A percentile compares a stretch with the other conserved stretches of the same genome.
Evolutionary conservation across 2,329 filamentous ascomycete genomes (phyloP).

Genomic region (Celoporthe dispersa): DNA sequence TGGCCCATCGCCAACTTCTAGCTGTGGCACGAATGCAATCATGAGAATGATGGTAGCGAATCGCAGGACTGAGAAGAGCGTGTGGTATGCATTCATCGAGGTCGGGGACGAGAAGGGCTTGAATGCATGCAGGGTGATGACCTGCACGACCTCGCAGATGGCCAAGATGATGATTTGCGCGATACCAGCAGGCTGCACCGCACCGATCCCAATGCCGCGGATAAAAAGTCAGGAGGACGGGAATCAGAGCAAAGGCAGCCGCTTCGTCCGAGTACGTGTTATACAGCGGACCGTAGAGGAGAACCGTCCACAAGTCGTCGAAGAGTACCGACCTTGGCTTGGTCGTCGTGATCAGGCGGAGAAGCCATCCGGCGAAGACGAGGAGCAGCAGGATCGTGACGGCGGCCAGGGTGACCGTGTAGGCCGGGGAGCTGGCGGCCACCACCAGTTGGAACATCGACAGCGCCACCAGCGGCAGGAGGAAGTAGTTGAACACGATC

Average conservation of each 20-base stretch:
- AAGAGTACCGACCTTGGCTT: constrained; percentile 87
- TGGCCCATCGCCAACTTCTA: constrained; percentile 76
- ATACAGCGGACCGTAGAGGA: constrained; percentile 91
- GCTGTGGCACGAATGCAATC: constrained; percentile 81
- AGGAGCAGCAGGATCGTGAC: constrained; percentile 75
- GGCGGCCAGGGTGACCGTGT: constrained; percentile 74
- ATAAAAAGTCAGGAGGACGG: constrained; percentile 85
- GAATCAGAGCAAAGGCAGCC: constrained; percentile 86
- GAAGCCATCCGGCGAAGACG: constrained; percentile 76
- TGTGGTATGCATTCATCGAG: constrained; percentile 97
- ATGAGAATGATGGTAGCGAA: constrained; percentile 77
- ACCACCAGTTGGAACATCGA: constrained; percentile 92
- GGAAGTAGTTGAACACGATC: constrained; percentile 89
- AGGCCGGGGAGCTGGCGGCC: constrained; percentile 67
- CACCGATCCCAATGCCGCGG: constrained; percentile 87
- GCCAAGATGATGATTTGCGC: constrained; percentile 91
- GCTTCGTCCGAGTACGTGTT: constrained; percentile 97
- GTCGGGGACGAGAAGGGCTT: constrained; percentile 88
- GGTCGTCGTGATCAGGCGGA: constrained; percentile 78
- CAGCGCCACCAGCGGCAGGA: constrained; percentile 82
- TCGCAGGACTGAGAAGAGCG: constrained; percentile 77
- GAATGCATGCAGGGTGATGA: constrained; percentile 87
- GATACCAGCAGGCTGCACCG: constrained; percentile 89
- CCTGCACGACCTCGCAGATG: constrained; percentile 90
- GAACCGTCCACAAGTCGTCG: constrained; percentile 86